phyloP scores from a whole-genome alignment of 2,329 filamentous ascomycete genomes.

The Blastomyces percursus region DNA sequence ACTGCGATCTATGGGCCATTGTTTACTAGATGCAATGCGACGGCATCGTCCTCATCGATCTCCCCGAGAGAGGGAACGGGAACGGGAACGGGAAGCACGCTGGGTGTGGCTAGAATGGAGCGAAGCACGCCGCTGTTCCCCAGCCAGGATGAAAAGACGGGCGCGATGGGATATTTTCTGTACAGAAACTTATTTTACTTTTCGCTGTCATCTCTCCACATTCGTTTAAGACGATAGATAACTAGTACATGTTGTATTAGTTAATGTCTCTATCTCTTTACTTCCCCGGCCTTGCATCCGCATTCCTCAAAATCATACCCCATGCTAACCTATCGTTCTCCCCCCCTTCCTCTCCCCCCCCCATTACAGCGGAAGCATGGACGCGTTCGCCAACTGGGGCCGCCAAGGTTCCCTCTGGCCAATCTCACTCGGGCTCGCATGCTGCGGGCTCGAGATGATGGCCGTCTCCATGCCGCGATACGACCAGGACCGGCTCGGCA shows the following conservation, averaged over 20 bases:
- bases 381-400: conserved; percentile 72
- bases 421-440: conserved; percentile 78
- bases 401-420: conserved; percentile 79
- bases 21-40: neutral
- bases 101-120: neutral
- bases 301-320: too few relatives aligned
- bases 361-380: conserved; percentile 23
- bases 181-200: conserved; percentile 49
- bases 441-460: conserved; percentile 91
- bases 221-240: neutral
- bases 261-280: neutral
- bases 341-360: neutral
- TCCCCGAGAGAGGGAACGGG: neutral
- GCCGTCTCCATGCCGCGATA: conserved; percentile 77
- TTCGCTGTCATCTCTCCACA: neutral
- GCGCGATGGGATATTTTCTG: neutral
- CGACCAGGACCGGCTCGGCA: conserved; percentile 78
- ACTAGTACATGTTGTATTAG: neutral
- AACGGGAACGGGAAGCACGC: neutral
- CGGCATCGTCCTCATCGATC: neutral
- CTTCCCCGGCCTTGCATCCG: neutral
- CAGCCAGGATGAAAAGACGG: neutral
- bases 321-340: neutral
- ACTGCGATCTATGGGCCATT: neutral
- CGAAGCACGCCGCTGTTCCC: neutral